Percentiles rank a stretch among this genome's conserved stretches.
Evolutionary conservation across 1,284 basidiomycete species (phyloP).

Genomic region (Cronartium ribicola): DNA sequence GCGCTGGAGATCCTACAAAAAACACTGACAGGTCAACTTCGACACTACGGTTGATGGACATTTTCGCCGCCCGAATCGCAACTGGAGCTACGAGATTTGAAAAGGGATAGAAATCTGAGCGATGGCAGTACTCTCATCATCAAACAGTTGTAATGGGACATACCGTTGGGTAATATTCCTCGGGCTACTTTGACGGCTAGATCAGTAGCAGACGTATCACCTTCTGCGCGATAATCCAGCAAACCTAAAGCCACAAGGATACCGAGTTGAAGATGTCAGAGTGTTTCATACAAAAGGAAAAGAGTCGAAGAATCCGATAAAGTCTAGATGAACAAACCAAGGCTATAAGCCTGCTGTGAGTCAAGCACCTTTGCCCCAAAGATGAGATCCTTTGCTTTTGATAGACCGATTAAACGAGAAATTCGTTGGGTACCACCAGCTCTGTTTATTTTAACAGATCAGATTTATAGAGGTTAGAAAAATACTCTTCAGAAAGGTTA

Average conservation of each 20-base stretch:
- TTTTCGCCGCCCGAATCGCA: conserved; percentile 80
- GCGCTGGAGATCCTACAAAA: not conserved
- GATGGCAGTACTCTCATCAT: not conserved
- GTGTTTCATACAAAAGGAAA: no score
- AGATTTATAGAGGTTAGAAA: not conserved
- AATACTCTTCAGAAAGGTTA: not conserved
- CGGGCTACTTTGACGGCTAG: conserved; percentile 64
- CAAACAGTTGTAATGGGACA: conserved; percentile 47
- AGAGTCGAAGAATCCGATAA: no score
- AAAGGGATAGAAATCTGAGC: not conserved
- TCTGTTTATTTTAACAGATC: conserved; percentile 39
- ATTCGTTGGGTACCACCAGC: conserved; percentile 89
- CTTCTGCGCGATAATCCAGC: conserved; percentile 69
- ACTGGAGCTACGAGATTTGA: conserved; percentile 67
- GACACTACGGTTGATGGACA: conserved; percentile 73
- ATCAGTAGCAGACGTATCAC: conserved; percentile 62
- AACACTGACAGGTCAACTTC: conserved; percentile 65
- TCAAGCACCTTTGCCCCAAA: conserved; percentile 68
- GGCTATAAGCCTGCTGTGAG: conserved; percentile 66
- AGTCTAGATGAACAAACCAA: conserved; percentile 58
- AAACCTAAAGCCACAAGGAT: conserved; percentile 58
- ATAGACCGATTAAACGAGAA: conserved; percentile 71
- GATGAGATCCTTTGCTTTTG: conserved; percentile 81
- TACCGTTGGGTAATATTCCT: conserved; percentile 68
- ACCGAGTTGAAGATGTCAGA: not conserved